Evolutionary conservation across 345 rosid species (phyloP), one percentile per base, ranked within the genome.

Genomic region (Populus deltoides): DNA sequence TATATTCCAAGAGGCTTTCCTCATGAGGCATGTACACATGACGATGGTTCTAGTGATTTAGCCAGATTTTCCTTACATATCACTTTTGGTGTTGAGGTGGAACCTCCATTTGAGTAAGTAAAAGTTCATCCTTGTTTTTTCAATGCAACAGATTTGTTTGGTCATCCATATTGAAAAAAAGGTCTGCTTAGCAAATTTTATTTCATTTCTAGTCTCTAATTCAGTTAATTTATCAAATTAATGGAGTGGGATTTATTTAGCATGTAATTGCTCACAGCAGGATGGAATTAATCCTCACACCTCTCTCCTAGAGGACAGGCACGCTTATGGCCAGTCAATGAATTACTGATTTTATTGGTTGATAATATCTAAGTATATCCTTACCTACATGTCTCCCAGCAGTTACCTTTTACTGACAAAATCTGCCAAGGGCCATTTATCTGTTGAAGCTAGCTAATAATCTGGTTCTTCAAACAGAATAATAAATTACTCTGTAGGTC

Each of bases 101-200:
- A 88, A 73, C 88, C 88, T 78, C 90, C 90, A 27, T 90, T 90
- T 74, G 89, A 88, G 93, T 88, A 83, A 88, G 93, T 86, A 49
- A 78, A 61, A 68, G 17, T 79, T 71, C 31, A 71, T 25, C 22
- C 6, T 27, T 41, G 35, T 41, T 39, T 68, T 25, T 33, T 66
- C 36, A 31, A 4, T 66, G 4, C 36, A 66, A 66, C 41, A 20
- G 59, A 53, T 53, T 53, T 53, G 59, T 53, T 53, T 18, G 59
- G 59, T 53, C n/a, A 6, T 53, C 8, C 59, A 53, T 53, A 20
- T 7, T 53, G 59, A 53, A 53, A 53, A 53, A 18, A 18, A 53
- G 7, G 8, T 29, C 10, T 57, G 76, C 67, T 1, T 11, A 25
- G 29, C 33, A 8, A 61, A 24, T n/a, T 39, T 33, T 36, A 35